These are phyloP conservation scores for Xerocomellus intermedius DNA, from an alignment of 768 basidiomycete species.

Conservation along the genomic window DNA sequence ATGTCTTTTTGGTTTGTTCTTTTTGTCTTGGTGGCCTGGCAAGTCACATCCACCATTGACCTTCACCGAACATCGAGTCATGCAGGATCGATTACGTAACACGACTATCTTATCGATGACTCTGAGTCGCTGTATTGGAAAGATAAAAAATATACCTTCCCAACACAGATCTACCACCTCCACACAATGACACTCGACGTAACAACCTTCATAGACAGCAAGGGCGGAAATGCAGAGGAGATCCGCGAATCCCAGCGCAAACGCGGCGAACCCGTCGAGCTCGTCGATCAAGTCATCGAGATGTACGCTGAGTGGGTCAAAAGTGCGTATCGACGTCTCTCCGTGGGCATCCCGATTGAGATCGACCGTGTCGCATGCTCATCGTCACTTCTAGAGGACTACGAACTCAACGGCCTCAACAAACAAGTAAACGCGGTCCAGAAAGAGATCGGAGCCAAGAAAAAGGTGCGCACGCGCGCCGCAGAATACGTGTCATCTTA, in stretches of 20 bases:
- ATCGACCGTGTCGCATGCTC: neutral
- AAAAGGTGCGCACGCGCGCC: slow-evolving; percentile 59
- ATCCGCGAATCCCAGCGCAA: slow-evolving; percentile 92
- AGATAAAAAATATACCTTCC: neutral
- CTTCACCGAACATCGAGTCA: too few relatives aligned
- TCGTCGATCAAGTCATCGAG: slow-evolving; percentile 91
- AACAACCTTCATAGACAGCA: slow-evolving; percentile 74
- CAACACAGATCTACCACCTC: neutral
- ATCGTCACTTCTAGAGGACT: slow-evolving; percentile 62
- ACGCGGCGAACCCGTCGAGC: slow-evolving; percentile 82
- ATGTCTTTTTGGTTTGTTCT: neutral
- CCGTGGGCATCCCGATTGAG: neutral
- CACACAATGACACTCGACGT: slow-evolving; percentile 77
- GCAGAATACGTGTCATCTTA: neutral
- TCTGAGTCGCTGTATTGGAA: slow-evolving; percentile 1
- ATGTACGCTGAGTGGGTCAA: slow-evolving; percentile 95
- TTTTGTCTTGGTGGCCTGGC: too few relatives aligned
- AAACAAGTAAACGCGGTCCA: slow-evolving; percentile 89
- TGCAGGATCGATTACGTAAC: slow-evolving; percentile 15
- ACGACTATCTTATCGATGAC: neutral
- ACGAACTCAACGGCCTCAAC: slow-evolving; percentile 70
- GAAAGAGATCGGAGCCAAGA: slow-evolving; percentile 92
- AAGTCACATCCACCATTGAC: too few relatives aligned
- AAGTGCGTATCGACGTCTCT: slow-evolving; percentile 52
- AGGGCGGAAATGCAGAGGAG: slow-evolving; percentile 89